Evolutionary conservation across 352 stramenopile species (phyloP).

Genomic region (Phytopythium helicoides): DNA sequence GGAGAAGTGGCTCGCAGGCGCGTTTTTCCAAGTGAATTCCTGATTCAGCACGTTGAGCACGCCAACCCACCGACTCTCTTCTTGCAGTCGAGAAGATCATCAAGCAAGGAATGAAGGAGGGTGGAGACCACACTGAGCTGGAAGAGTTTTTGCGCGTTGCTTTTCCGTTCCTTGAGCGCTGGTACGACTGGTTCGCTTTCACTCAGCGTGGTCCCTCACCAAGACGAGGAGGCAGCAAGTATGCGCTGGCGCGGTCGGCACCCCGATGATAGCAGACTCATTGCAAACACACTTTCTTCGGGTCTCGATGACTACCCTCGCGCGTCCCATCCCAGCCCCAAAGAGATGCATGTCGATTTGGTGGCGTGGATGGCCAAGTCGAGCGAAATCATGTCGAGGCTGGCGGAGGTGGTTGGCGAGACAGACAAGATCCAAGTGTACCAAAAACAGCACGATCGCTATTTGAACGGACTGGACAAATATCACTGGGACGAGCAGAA

Average conservation of each 20-base stretch:
- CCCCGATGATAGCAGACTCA: constrained; percentile 69
- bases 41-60: constrained; percentile 89
- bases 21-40: constrained; percentile 83
- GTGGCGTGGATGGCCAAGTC: constrained; percentile 88
- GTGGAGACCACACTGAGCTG: constrained; percentile 9
- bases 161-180: constrained; percentile 72
- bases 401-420: constrained; percentile 37
- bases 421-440: constrained; percentile 26
- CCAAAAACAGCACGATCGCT: constrained; percentile 28
- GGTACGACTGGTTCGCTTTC: constrained; percentile 75
- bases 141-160: constrained; percentile 40
- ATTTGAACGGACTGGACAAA: constrained; percentile 40
- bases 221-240: constrained; percentile 22
- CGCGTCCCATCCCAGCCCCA: constrained; percentile 57
- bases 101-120: constrained; percentile 13
- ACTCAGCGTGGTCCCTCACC: constrained; percentile 53
- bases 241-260: constrained; percentile 85
- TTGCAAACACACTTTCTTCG: constrained; percentile 90
- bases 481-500: constrained; percentile 71
- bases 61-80: constrained; percentile 92
- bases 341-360: constrained; percentile 91
- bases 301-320: constrained; percentile 93
- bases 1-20: constrained; percentile 58
- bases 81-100: constrained; percentile 84
- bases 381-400: constrained; percentile 49